These are phyloP conservation scores for Suillus sp. DNA, from an alignment of 768 basidiomycete species.

Conservation along the genomic window DNA sequence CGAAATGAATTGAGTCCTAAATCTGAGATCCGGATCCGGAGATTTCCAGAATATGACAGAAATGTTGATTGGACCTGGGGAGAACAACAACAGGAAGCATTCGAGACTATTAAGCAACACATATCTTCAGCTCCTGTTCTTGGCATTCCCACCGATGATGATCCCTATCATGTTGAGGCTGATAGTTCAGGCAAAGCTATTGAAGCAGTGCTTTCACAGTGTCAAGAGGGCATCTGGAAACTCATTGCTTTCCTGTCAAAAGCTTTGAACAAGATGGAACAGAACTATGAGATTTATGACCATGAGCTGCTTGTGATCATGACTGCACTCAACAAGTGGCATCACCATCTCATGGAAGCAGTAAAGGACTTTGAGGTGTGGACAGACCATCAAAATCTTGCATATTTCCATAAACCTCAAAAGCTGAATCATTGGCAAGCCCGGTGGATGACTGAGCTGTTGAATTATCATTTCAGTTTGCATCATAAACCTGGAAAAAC, in stretches of 20 bases:
- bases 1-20: no score
- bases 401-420: slow-evolving; percentile 43
- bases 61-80: slow-evolving; percentile 35
- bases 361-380: neutral
- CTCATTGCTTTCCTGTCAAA: slow-evolving; percentile 44
- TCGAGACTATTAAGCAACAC: slow-evolving; percentile 30
- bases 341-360: slow-evolving; percentile 18
- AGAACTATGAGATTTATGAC: slow-evolving; percentile 49
- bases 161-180: slow-evolving; percentile 27
- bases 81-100: slow-evolving; percentile 22
- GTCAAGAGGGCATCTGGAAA: slow-evolving; percentile 28
- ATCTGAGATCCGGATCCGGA: no score
- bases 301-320: slow-evolving; percentile 53
- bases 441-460: slow-evolving; percentile 40
- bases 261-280: slow-evolving; percentile 34
- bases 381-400: slow-evolving; percentile 35
- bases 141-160: slow-evolving; percentile 13
- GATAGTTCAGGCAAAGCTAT: slow-evolving; percentile 36
- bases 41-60: no score
- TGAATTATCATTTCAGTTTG: slow-evolving; percentile 36
- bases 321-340: slow-evolving; percentile 35
- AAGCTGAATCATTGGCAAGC: slow-evolving; percentile 45
- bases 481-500: slow-evolving; percentile 34
- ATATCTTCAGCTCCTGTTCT: slow-evolving; percentile 33
- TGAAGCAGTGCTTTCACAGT: slow-evolving; percentile 34